Conservation (phyloP, 192 early-diverging fungal genomes). For the Linnemannia schmuckeri region DNA sequence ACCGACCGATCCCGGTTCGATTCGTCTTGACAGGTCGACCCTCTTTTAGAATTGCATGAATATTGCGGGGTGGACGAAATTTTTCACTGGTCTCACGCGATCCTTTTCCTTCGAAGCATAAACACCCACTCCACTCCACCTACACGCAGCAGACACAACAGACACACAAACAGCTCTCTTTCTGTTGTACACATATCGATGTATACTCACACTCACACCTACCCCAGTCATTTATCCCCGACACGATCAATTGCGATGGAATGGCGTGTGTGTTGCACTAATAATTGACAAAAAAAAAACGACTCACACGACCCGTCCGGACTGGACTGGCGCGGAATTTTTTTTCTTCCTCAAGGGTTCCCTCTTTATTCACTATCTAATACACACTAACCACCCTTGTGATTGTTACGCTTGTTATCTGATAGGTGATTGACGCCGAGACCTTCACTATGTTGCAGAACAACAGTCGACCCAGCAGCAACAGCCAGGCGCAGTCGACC, state of each 20-base stretch:
- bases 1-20: no score
- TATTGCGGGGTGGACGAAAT: background rate
- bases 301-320: background rate
- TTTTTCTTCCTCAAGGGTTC: background rate
- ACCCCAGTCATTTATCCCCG: background rate
- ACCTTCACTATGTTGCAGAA: slow-evolving; percentile 38
- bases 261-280: background rate
- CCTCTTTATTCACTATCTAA: background rate
- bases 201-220: background rate
- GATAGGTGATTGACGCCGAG: slow-evolving; percentile 46
- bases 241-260: background rate
- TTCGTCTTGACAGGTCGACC: no score
- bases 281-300: background rate
- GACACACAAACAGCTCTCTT: background rate
- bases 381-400: background rate
- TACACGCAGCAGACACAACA: background rate
- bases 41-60: background rate
- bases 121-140: background rate
- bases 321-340: background rate
- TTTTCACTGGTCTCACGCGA: slow-evolving; percentile 28
- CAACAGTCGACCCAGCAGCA: slow-evolving; percentile 7
- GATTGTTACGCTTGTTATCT: background rate
- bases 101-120: background rate
- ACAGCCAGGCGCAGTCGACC: background rate
- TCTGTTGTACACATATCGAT: background rate